Base-by-base conservation (phyloP, 331 rosid genomes). In the Rhamnella rubrinervis region DNA sequence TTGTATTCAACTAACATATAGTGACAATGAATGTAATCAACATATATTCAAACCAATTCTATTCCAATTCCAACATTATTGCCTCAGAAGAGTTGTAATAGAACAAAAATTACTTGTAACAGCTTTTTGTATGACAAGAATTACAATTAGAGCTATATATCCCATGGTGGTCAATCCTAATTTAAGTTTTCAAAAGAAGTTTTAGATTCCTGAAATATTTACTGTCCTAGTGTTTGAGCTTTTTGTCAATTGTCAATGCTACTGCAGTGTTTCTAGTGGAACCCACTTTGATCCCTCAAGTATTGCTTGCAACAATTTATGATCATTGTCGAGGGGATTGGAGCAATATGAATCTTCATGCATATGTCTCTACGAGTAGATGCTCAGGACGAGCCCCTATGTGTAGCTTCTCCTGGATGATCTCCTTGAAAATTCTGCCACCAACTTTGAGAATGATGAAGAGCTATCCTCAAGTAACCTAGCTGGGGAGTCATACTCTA, bases 361-460 rank as follows among this genome's bases (percentile, higher is more conserved):
- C 72, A 28, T 25, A 15, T 9, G 35, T 60, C 20, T 28, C 28
- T 46, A 63, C 68, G 20, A 31, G 35, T 31, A 31, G n/a, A 8
- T 55, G 16, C 67, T 71, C 70, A 71, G 61, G 62, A 56, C 15
- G 41, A 38, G 65, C 79, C 76, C 28, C 21, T 74, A 37, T 67
- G 52, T 3, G 71, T 72, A 76, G 59, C 49, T 66, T 72, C 84
- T 81, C 71, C 71, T 68, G 16, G 92, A 74, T 37, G 96, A 88
- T 80, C 96, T 85, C 67, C 89, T 75, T 70, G 81, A 73, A 77
- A 76, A 93, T 59, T 93, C 98, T 5, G 82, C 75, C 4, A 93
- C 96, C 84, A 93, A 65, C 88, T 89, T 93, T 5, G 96, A 91
- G 82, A 93, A 93, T 2, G 92, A 67, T 13, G 97, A 87, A 13